These are phyloP conservation scores for Apiospora pterosperma DNA, from an alignment of 2,329 filamentous ascomycete species.

Conservation along the genomic window DNA sequence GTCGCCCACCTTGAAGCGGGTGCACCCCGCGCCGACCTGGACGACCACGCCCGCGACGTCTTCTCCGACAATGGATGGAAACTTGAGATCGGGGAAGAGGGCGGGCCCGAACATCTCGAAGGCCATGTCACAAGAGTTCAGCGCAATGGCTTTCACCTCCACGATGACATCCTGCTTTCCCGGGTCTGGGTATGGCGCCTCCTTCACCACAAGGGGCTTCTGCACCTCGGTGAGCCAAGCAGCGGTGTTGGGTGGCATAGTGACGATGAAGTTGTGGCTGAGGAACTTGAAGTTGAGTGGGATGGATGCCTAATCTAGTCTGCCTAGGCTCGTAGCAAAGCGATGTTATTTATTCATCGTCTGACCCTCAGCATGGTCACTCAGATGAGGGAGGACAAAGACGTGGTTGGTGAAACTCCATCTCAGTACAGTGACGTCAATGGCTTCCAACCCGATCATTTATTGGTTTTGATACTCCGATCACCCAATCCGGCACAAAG, in stretches of 20 bases:
- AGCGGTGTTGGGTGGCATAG: constrained; percentile 18
- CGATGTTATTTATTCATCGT: too few species aligned
- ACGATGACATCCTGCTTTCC: constrained; percentile 24
- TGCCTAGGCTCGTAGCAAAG: too few species aligned
- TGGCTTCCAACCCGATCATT: too few species aligned
- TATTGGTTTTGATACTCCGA: too few species aligned
- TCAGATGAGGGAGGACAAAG: too few species aligned
- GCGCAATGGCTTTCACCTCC: constrained; percentile 22
- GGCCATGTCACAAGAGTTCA: constrained; percentile 29
- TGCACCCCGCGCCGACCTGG: constrained; percentile 20
- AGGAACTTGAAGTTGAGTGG: too few species aligned
- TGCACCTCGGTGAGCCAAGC: constrained; percentile 15
- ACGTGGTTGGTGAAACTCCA: too few species aligned
- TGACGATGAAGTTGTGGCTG: too few species aligned
- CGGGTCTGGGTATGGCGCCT: constrained; percentile 12
- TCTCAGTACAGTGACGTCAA: too few species aligned
- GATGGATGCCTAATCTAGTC: too few species aligned
- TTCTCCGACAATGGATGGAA: constrained; percentile 26
- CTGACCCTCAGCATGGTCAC: too few species aligned
- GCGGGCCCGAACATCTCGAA: constrained; percentile 19
- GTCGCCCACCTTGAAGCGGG: constrained; percentile 27
- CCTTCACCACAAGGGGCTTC: constrained; percentile 11
- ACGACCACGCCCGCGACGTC: constrained; percentile 29
- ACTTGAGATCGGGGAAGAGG: constrained; percentile 18
- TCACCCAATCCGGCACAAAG: too few species aligned